Base-by-base conservation (phyloP, 164 flowering plant genomes). In the Santalum album region DNA sequence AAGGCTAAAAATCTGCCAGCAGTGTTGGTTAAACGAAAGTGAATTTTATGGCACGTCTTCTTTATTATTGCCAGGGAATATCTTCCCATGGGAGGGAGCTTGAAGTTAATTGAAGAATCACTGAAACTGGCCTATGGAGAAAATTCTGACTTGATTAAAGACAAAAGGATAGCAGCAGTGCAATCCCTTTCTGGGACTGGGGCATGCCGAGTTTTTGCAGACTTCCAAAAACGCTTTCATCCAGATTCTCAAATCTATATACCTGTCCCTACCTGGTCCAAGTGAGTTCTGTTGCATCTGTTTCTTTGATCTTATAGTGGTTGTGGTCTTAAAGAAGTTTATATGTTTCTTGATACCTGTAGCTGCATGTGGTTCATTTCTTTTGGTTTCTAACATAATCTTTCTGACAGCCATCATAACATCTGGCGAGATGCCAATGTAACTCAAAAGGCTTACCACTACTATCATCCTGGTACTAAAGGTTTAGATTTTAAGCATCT, bases 11-110 rank as follows among this genome's bases (percentile, higher is more conserved):
- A n/a, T n/a, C 1, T 32, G 36, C 36, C 36, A 32, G 12, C 12
- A n/a, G 36, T 0, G 36, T 32, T 32, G 16, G 2, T 38, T 38
- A 14, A 38, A 14, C 16, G 9, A 38, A 38, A 38, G 15, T 9
- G 3, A 38, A 9, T 12, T 38, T 9, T 38, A 0, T 38, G 42
- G 16, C 16, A 14, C 14, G 42, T 38, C 7, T 38, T 10, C 24
- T 46, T 60, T 44, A 19, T 26, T 44, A 2, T 25, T 35, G 19
- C 25, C 65, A 91, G 98, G 98, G 98, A 91, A 59, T 91, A 91
- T 73, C 95, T 91, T 68, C 98, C 98, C 15, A 91, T 91, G 96
- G 98, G 96, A 50, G 98, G 98, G 60, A 91, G 96, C 57, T 61
- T 73, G 43, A 79, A 78, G 24, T 86, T 91, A 95, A 72, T 84